Conservation (phyloP, 2,329 filamentous ascomycete species). For the Nigrospora osmanthi region DNA sequence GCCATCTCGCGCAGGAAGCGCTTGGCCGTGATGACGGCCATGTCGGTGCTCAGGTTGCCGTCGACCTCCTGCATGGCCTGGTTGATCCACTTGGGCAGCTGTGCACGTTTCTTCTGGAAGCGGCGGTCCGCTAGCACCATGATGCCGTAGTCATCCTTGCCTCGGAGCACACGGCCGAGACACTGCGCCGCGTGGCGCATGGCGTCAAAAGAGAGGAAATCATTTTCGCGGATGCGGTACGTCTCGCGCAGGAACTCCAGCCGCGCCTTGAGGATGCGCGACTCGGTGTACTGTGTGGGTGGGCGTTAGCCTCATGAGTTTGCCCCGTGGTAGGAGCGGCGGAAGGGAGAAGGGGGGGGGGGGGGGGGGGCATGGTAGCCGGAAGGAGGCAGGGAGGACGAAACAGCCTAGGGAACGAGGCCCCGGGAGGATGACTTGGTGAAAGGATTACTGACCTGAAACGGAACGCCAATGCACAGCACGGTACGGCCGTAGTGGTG, state of each 20-base stretch:
- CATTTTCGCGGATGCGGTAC: constrained; percentile 92
- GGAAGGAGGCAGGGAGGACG: too few relatives aligned
- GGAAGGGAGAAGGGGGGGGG: too few relatives aligned
- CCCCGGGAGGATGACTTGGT: too few relatives aligned
- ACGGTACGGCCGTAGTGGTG: constrained; percentile 97
- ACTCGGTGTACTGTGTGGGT: constrained; percentile 87
- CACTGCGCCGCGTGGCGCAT: constrained; percentile 99
- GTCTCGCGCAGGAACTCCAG: constrained; percentile 95
- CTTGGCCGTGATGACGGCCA: constrained; percentile 84
- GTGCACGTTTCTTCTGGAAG: constrained; percentile 83
- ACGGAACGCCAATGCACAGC: constrained; percentile 92
- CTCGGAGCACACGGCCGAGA: constrained; percentile 84
- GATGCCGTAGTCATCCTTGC: constrained; percentile 99
- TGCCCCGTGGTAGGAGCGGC: too few relatives aligned
- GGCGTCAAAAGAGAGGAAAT: constrained; percentile 96
- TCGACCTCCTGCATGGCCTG: constrained; percentile 80
- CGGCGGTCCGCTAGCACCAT: constrained; percentile 95
- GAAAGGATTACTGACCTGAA: constrained; percentile 35
- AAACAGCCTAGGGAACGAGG: too few relatives aligned
- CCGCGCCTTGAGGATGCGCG: constrained; percentile 88
- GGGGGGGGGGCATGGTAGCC: too few relatives aligned
- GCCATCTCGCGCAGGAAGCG: constrained; percentile 88
- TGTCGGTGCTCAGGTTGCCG: constrained; percentile 87
- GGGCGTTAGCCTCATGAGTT: neutral
- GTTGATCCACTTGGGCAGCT: constrained; percentile 95